Base-by-base conservation (phyloP, 345 rosid species). In the Pseudoturritis turrita region DNA sequence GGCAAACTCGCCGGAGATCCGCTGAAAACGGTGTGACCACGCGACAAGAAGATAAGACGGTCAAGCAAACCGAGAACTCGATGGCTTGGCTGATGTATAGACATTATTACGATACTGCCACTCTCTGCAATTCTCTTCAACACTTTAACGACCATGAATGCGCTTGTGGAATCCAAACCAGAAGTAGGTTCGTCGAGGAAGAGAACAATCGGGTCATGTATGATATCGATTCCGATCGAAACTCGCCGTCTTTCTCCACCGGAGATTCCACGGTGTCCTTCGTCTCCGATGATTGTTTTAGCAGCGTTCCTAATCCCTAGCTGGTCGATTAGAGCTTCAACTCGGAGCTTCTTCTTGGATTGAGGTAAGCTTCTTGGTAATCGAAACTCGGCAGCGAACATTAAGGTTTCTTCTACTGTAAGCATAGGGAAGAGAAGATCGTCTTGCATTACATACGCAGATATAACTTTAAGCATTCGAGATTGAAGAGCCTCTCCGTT, bases 121-220 rank as follows among this genome's bases (percentile, higher is more conserved):
- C 90, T 87, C 79, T 87, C 89, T 8, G 96, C 98, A 8, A 93
- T 93, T 22, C 91, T 77, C 61, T 93, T 91, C 61, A 93, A 65
- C 1, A 93, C 98, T 44, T 89, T 93, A 6, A 93, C 97, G 43
- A 94, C 98, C 97, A 88, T 89, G 78, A 76, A 91, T 3, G 98
- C 98, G 29, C 96, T 91, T 3, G 98, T 91, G 3, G 98, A 94
- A 68, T 94, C 98, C 41, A 94, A 80, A 2, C 98, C 98, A 0
- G 98, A 94, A 36, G 98, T 94, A 3, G 97, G 98, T 59, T 94
- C 98, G 22, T 94, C 98, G 9, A 94, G 88, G 71, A 94, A 88
- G 15, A 94, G 85, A 9, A 94, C 39, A 10, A 94, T 91, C 1
- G 97, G 98, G 17, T 94, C 98, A 10, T 94, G 98, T 40, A 94